phyloP scores from a whole-genome alignment of 495 filamentous ascomycete species.

The Cenococcum geophilum region DNA sequence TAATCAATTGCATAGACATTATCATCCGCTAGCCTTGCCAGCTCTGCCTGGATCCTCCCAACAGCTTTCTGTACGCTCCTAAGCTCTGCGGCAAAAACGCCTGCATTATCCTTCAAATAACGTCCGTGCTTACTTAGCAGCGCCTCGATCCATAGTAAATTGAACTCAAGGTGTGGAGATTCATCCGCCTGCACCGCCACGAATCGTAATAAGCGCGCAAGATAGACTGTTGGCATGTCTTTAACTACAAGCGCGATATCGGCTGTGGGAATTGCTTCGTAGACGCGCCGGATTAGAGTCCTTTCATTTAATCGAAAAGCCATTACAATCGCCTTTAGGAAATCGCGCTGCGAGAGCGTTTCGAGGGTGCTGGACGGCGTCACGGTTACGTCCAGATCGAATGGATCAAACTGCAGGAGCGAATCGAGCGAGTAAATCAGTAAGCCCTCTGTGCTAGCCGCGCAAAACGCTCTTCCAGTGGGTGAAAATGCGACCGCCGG shows the following conservation, averaged over 20 bases:
- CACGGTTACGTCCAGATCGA: conserved; percentile 88
- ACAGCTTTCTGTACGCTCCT: conserved; percentile 71
- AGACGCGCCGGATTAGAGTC: conserved; percentile 70
- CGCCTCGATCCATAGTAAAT: conserved; percentile 85
- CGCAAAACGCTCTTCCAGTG: conserved; percentile 83
- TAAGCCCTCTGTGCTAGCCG: conserved; percentile 88
- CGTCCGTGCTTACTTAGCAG: conserved; percentile 74
- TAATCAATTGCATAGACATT: conserved; percentile 84
- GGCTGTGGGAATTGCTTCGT: conserved; percentile 68
- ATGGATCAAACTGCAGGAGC: conserved; percentile 78
- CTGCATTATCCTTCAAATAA: conserved; percentile 71
- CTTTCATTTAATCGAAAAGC: conserved; percentile 87
- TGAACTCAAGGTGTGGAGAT: conserved; percentile 88
- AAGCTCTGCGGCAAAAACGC: conserved; percentile 71
- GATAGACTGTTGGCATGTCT: conserved; percentile 77
- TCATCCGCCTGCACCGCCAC: conserved; percentile 84
- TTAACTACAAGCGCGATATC: conserved; percentile 74
- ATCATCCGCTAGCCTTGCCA: conserved; percentile 65
- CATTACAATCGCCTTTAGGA: conserved; percentile 90
- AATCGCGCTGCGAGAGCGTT: conserved; percentile 69
- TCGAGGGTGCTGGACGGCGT: conserved; percentile 75
- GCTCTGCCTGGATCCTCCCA: conserved; percentile 60
- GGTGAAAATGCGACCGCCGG: conserved; percentile 80
- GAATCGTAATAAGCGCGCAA: conserved; percentile 72
- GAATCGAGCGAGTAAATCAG: conserved; percentile 83